phyloP scores from a whole-genome alignment of 305 asterid genomes.

The Lippia alba region DNA sequence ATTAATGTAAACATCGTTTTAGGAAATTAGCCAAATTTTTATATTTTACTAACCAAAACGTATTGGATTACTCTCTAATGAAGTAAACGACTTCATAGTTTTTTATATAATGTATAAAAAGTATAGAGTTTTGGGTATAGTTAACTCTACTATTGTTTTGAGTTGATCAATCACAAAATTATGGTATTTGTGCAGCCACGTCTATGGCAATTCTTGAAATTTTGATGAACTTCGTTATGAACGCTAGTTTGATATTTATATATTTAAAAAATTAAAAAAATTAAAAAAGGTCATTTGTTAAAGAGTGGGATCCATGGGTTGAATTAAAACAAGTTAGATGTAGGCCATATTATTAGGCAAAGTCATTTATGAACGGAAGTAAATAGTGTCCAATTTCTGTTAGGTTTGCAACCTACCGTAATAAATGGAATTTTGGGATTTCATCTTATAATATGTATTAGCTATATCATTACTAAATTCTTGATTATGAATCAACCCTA shows the following conservation, averaged over 20 bases:
- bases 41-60: too few relatives aligned
- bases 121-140: too few relatives aligned
- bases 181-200: constrained; percentile 67
- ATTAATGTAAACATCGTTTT: too few relatives aligned
- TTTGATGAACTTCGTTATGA: constrained; percentile 37
- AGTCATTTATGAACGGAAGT: constrained; percentile 70
- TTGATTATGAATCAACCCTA: not conserved
- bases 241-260: not conserved
- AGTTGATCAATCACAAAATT: too few relatives aligned
- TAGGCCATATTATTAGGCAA: constrained; percentile 68
- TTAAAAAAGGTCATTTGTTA: constrained; percentile 33
- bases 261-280: not conserved
- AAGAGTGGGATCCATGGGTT: constrained; percentile 67
- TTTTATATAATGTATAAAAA: too few relatives aligned
- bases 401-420: constrained; percentile 74
- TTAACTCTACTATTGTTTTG: too few relatives aligned
- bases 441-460: constrained; percentile 21
- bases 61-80: too few relatives aligned
- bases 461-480: constrained; percentile 34
- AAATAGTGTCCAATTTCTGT: constrained; percentile 67
- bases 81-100: too few relatives aligned
- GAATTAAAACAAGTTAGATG: constrained; percentile 69
- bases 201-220: constrained; percentile 40
- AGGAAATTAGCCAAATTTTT: too few relatives aligned
- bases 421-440: constrained; percentile 48